Evolutionary conservation across 179 eudicot genomes (phyloP), one percentile per base, ranked within the genome.

Genomic region (Dionaea muscipula): DNA sequence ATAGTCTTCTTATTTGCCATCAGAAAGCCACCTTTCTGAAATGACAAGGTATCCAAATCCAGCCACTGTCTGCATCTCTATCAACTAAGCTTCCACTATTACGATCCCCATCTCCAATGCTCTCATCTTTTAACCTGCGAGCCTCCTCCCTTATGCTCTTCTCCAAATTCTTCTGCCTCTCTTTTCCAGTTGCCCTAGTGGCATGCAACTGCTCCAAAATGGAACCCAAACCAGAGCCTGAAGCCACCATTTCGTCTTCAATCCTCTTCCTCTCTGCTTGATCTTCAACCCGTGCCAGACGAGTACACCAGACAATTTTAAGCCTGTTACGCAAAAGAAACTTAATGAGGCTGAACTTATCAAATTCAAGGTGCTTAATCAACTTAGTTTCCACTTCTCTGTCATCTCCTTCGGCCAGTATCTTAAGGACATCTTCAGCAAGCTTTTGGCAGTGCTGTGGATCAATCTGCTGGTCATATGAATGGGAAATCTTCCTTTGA

Each of bases 141-240:
- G 95, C 97, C 77, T 90, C 97, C 64, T 81, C 83, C 47, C 90
- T 72, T 21, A 90, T 83, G 72, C 86, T 90, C 70, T 86, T 90
- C 75, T 90, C 94, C 78, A 90, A 44, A 62, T 69, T 87, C 75
- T 79, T 86, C 62, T 86, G 95, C 79, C 95, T 83, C 81, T 90
- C 97, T 59, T 90, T 90, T 37, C 94, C 87, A 64, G 87, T 83
- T 7, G 97, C 97, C 67, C 97, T 69, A 7, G 95, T 86, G 58
- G 97, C 97, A 81, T 90, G 94, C 75, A 90, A 69, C 75, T 90
- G 98, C 68, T 87, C 94, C 68, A 91, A 64, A 58, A 91, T 82
- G 17, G 91, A 81, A 66, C 66, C 78, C 74, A 78, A 72, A 21
- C 80, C 88, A 5, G 86, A 63, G 36, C 95, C 94, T 22, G 72